Evolutionary conservation across 345 rosid species (phyloP), one percentile per base, ranked within the genome.

Genomic region (Pugionium cornutum): DNA sequence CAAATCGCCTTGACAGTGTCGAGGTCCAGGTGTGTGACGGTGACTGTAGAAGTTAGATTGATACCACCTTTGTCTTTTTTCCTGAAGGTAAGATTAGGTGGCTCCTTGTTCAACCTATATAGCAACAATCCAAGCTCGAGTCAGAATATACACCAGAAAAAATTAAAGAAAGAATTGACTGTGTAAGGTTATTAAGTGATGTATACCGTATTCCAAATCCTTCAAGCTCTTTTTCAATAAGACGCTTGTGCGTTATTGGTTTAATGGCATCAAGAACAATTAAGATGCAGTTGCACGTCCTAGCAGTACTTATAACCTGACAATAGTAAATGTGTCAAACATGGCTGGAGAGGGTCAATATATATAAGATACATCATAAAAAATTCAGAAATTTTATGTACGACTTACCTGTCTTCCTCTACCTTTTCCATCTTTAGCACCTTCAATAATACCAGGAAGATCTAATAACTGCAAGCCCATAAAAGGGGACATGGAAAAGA

Each of bases 381-480:
- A 64, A 42, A 10, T 67, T 27, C 29, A 35, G 49, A 47, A 36
- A 51, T 47, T 18, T 18, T 18, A 18, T 34, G 51, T 18, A 45
- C 26, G 27, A 40, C 55, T 65, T 69, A 94, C 97, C 95, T 90
- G 99, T 61, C 97, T 73, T 44, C 97, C 99, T 86, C 99, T 83
- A 77, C 99, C 96, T 73, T 94, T 94, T 73, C 99, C 99, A 67
- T 94, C 99, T 82, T 94, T 94, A 36, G 97, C 99, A 78, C 99
- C 99, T 81, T 94, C 99, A 54, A 94, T 94, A 69, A 94, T 94
- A 69, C 99, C 97, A 63, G 97, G 97, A 40, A 94, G 97, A 82
- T 94, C 97, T 75, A 94, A 76, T 70, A 94, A 74, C 99, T 94
- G 89, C 68, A 64, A 74, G 61, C 58, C 39, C 70, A 51, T 52